phyloP scores from a whole-genome alignment of 2,329 filamentous ascomycete genomes.

The Trichophyton verrucosum region DNA sequence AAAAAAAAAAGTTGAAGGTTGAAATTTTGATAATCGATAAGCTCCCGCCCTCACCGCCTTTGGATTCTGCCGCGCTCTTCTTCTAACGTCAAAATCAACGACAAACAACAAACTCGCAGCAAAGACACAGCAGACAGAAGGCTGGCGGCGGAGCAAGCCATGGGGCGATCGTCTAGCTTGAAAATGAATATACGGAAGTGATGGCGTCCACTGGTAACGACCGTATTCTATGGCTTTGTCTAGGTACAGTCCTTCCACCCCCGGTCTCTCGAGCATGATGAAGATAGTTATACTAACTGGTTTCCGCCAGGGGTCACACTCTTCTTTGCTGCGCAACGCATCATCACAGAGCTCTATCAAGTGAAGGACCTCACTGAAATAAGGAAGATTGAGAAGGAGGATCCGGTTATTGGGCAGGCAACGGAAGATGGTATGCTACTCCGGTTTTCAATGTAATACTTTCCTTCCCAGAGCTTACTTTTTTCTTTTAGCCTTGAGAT shows the following conservation, averaged over 20 bases:
- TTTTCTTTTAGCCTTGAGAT: conserved; percentile 39
- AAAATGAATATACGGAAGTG: neutral
- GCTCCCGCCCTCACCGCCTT: neutral
- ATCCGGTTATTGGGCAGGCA: conserved; percentile 61
- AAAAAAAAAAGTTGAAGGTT: neutral
- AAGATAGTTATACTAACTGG: neutral
- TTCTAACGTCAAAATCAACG: neutral
- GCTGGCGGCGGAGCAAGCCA: neutral
- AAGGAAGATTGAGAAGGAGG: conserved; percentile 50
- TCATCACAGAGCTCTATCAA: conserved; percentile 41
- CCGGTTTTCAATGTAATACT: neutral
- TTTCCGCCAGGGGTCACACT: conserved; percentile 25
- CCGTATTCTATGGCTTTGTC: conserved; percentile 28
- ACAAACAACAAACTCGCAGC: neutral
- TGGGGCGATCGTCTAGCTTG: neutral
- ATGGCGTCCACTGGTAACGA: conserved; percentile 28
- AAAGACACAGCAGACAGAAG: neutral
- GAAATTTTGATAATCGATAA: conserved; percentile 4
- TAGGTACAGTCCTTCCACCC: conserved; percentile 19
- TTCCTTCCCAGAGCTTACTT: neutral
- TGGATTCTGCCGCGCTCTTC: neutral
- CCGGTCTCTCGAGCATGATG: neutral
- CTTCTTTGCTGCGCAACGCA: conserved; percentile 41
- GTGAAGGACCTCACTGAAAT: conserved; percentile 44
- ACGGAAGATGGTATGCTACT: conserved; percentile 52